These are phyloP conservation scores for Micractinium conductrix DNA, from an alignment of 139 green algal genomes.

Conservation along the genomic window DNA sequence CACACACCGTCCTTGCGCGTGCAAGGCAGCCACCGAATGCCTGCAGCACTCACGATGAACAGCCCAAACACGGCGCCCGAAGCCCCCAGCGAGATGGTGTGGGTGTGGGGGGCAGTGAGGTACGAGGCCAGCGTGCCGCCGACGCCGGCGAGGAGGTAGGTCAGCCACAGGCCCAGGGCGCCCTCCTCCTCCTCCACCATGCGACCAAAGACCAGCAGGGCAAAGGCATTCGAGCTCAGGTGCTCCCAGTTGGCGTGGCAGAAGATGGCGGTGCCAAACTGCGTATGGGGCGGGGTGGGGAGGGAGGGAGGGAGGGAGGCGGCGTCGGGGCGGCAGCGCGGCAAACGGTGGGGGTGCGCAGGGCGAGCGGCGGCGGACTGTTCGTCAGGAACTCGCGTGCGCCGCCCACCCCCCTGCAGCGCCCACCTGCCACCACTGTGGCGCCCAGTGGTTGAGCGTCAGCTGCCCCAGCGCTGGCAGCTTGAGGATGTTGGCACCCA, in stretches of 20 bases:
- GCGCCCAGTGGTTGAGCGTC: constrained; percentile 41
- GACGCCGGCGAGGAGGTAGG: constrained; percentile 58
- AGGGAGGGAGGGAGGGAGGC: too few species aligned
- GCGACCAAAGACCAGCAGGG: constrained; percentile 58
- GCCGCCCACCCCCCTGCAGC: too few species aligned
- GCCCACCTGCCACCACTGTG: constrained; percentile 49
- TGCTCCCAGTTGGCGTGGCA: constrained; percentile 61
- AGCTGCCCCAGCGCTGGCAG: constrained; percentile 26
- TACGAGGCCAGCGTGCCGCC: constrained; percentile 42
- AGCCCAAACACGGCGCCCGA: constrained; percentile 77
- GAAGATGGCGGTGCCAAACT: constrained; percentile 58
- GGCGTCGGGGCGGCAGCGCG: too few species aligned
- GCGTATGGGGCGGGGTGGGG: not conserved
- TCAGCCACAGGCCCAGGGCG: constrained; percentile 47
- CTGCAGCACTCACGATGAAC: constrained; percentile 59
- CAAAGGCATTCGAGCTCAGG: constrained; percentile 55
- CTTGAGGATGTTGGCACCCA: constrained; percentile 19
- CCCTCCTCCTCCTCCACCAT: constrained; percentile 68
- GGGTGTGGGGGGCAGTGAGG: constrained; percentile 37
- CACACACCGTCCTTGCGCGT: too few species aligned
- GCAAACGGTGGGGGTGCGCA: too few species aligned
- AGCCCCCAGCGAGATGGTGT: constrained; percentile 38
- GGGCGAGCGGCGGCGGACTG: not conserved
- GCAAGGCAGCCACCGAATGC: too few species aligned
- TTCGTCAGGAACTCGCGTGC: too few species aligned